Base-by-base conservation (phyloP, 768 basidiomycete genomes). In the Saitozyma sp. region DNA sequence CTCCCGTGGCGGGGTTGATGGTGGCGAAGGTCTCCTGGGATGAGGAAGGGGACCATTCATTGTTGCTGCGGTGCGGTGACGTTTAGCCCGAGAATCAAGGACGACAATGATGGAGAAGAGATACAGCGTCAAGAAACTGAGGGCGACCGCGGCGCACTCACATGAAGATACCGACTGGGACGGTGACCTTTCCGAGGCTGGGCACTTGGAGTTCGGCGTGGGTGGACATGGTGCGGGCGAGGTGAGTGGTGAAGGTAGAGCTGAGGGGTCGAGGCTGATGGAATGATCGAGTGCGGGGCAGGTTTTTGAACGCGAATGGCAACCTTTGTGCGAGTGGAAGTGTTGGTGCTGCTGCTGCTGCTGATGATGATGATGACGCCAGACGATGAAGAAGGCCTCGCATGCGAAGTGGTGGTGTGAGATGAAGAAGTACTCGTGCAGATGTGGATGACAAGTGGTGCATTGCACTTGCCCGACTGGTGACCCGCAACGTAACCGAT, bases 1-100 rank as follows among this genome's bases (percentile, higher is more conserved):
- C 83, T 49, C 89, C 91, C 17, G 78, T 90, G 0, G 88, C 84
- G 0, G 82, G 82, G 69, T 82, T 78, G 66, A 76, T 63, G 20
- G 77, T 89, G 59, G 52, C 29, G 55, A 73, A 64, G 2, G 77
- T 71, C 51, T 50, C 43, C 40, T 56, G 59, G 49, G 59, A 58
- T 20, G 58, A 70, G 19, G 62, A 65, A 2, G 61, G 48, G 41
- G 13, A n/a, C 20, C 43, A 58, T 41, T 51, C 54, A 51, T 51
- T 52, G 41, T 19, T 48, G 40, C 60, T 66, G 38, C 45, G 29
- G 29, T 29, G 29, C 29, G 29, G 29, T 29, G 29, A 29, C 14
- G 14, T 48, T 17, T 45, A 48, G 45, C 13, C 6, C 45, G 6
- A 13, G 13, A 46, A 2, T 17, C 11, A 19, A 2, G 13, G 29